Conservation (phyloP, 1,284 basidiomycete species). For the Naganishia liquefaciens region DNA sequence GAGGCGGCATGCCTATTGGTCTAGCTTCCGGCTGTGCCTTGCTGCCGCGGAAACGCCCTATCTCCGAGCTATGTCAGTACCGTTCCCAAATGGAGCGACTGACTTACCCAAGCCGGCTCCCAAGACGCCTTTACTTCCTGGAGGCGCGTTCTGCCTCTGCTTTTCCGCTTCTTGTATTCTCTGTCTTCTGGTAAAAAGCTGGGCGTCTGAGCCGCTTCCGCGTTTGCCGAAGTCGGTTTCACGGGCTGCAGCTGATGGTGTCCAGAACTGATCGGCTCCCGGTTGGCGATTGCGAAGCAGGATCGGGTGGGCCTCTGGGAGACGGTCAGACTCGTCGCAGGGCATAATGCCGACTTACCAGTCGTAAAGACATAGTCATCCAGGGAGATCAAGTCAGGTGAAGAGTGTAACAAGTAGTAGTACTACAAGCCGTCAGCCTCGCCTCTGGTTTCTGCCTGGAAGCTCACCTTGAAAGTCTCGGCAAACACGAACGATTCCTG, state of each 20-base stretch:
- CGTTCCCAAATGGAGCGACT: neutral
- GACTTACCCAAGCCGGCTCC: constrained; percentile 13
- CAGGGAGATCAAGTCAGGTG: constrained; percentile 58
- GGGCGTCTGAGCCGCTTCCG: constrained; percentile 49
- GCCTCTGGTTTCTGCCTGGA: neutral
- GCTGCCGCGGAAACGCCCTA: constrained; percentile 5
- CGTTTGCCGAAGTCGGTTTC: constrained; percentile 42
- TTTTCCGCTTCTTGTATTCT: constrained; percentile 6
- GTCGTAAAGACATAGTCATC: constrained; percentile 62
- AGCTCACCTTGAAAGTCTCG: constrained; percentile 58
- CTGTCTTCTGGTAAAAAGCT: constrained; percentile 40
- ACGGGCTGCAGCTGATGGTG: constrained; percentile 31
- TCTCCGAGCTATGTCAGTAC: neutral
- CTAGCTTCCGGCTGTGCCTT: constrained; percentile 1
- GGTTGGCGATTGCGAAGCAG: constrained; percentile 43
- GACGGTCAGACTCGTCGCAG: neutral
- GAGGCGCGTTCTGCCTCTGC: constrained; percentile 12
- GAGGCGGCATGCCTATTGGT: constrained; percentile 2
- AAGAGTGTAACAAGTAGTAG: constrained; percentile 57
- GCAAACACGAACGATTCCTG: constrained; percentile 61
- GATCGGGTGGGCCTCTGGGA: constrained; percentile 54
- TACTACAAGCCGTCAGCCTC: constrained; percentile 39
- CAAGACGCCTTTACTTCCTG: constrained; percentile 14
- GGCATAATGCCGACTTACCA: constrained; percentile 38
- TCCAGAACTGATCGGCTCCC: constrained; percentile 45